phyloP scores from a whole-genome alignment of 495 filamentous ascomycete genomes.

The Barbatosphaeria neglecta region DNA sequence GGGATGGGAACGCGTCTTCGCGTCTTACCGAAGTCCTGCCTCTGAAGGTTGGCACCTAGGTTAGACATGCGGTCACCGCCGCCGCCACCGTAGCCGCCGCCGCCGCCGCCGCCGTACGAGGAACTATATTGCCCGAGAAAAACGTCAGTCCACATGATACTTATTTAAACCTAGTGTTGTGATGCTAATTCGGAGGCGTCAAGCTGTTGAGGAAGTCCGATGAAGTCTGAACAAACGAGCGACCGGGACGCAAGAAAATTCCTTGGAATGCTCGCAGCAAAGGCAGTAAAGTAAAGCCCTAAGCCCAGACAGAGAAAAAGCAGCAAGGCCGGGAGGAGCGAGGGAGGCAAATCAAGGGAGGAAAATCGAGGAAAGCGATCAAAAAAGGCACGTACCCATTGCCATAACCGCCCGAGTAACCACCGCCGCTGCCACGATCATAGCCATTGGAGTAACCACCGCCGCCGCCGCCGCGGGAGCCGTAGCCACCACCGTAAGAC shows the following conservation, averaged over 20 bases:
- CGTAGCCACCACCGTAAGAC: slow-evolving; percentile 68
- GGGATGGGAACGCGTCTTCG: background rate
- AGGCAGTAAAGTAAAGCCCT: too few relatives aligned
- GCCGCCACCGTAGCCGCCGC: slow-evolving; percentile 43
- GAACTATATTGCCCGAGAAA: too few relatives aligned
- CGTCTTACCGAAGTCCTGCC: slow-evolving; percentile 73
- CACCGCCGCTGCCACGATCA: slow-evolving; percentile 39
- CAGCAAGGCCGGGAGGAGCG: too few relatives aligned
- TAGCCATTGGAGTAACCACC: slow-evolving; percentile 6
- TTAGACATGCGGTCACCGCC: slow-evolving; percentile 89
- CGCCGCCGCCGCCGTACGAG: slow-evolving; percentile 31
- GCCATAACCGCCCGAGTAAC: slow-evolving; percentile 24
- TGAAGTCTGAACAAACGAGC: too few relatives aligned
- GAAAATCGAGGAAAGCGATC: background rate
- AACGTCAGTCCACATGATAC: too few relatives aligned
- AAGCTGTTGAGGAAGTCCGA: too few relatives aligned
- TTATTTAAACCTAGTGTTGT: too few relatives aligned
- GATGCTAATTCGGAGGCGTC: too few relatives aligned
- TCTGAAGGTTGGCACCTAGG: slow-evolving; percentile 75
- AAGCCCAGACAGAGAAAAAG: too few relatives aligned
- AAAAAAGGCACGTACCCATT: slow-evolving; percentile 2
- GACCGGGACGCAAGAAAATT: too few relatives aligned
- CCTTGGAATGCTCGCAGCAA: too few relatives aligned
- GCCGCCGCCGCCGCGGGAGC: slow-evolving; percentile 37
- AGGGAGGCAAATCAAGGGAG: too few relatives aligned